Percentiles rank a stretch among this genome's conserved stretches.
Conservation (phyloP, 169 alveolate genomes). For the Haemoproteus tartakovskyi region DNA sequence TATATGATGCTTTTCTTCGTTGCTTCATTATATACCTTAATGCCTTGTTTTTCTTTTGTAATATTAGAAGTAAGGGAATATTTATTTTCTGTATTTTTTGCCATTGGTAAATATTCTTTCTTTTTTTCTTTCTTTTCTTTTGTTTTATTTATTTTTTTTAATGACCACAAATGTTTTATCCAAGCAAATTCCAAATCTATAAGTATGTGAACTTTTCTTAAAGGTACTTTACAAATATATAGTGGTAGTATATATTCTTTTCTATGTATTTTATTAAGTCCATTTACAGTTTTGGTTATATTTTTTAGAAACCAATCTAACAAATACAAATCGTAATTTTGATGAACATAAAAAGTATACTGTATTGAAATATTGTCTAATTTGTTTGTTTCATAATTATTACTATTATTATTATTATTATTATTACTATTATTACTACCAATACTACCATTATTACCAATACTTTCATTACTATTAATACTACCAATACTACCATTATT, state of each 20-base stretch:
- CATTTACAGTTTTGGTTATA: not conserved
- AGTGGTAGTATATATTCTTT: constrained; percentile 4
- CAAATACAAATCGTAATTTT: constrained; percentile 35
- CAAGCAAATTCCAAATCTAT: constrained; percentile 29
- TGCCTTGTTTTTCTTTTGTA: too few species aligned
- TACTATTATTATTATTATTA: constrained; percentile 10
- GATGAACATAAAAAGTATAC: constrained; percentile 19
- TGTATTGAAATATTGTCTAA: constrained; percentile 32
- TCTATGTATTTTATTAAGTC: not conserved
- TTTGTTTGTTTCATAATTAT: not conserved
- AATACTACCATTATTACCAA: too few species aligned
- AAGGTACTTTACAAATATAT: constrained; percentile 2
- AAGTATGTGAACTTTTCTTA: constrained; percentile 13
- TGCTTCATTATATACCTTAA: not conserved
- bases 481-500: too few species aligned
- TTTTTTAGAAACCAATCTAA: not conserved
- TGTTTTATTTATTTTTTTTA: not conserved
- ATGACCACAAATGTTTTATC: constrained; percentile 27
- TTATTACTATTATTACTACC: too few species aligned
- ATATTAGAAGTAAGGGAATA: not conserved
- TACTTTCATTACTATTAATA: too few species aligned
- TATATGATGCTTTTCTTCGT: not conserved
- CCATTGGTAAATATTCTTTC: not conserved
- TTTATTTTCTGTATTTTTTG: not conserved
- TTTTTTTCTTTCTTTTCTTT: not conserved